A percentile compares a stretch with the other conserved stretches of the same genome.
phyloP scores from a whole-genome alignment of 2,329 filamentous ascomycete species.

The Emergomyces africanus region DNA sequence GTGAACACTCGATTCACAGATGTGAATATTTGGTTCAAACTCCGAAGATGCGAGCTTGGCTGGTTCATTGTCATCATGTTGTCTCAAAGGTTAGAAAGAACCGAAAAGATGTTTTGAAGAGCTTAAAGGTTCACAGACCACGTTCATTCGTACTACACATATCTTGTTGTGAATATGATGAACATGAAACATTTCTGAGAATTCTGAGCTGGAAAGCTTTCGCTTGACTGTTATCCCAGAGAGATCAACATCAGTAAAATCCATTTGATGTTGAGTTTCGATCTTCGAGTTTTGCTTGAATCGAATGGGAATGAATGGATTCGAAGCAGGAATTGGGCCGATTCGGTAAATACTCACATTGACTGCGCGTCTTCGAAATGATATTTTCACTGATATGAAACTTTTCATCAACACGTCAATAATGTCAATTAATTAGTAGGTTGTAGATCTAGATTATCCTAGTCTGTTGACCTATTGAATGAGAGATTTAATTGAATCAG shows the following conservation, averaged over 20 bases:
- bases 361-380: too few relatives aligned
- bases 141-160: neutral
- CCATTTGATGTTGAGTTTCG: neutral
- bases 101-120: neutral
- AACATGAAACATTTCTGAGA: neutral
- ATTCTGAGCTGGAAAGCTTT: neutral
- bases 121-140: neutral
- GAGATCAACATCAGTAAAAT: neutral
- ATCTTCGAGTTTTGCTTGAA: too few relatives aligned
- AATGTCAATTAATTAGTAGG: too few relatives aligned
- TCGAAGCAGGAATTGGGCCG: too few relatives aligned
- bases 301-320: too few relatives aligned
- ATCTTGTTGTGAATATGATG: neutral
- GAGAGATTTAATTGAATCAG: too few relatives aligned
- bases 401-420: too few relatives aligned
- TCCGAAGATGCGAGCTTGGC: neutral
- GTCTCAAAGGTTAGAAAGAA: neutral
- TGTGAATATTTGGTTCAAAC: neutral
- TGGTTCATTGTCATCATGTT: slow-evolving; percentile 1
- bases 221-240: neutral
- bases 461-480: too few relatives aligned
- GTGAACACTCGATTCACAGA: slow-evolving; percentile 5
- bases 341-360: too few relatives aligned
- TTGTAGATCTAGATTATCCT: too few relatives aligned
- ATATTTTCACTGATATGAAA: too few relatives aligned